Base-by-base conservation (phyloP, 2,329 filamentous ascomycete species). In the Trichoderma aggressivum region DNA sequence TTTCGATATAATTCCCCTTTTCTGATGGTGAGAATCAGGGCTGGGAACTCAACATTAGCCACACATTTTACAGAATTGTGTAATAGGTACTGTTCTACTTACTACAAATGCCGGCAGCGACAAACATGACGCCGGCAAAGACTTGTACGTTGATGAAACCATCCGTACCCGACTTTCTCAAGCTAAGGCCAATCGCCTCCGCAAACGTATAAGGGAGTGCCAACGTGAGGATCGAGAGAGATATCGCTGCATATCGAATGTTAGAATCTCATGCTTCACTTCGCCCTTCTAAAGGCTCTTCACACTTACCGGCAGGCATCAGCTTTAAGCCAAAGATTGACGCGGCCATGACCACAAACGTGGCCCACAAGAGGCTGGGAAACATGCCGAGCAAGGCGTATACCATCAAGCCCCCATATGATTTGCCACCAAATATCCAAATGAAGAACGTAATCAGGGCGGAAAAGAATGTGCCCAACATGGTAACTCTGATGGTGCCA, bases 191-290 rank as follows among this genome's bases (percentile, higher is more conserved):
- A 14, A 69, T 69, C 10, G 66, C 56, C n/a, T 69, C 66, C 1
- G 66, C 66, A 69, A 69, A 69, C 11, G 66, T 69, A 21, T 69
- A 69, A 1, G 66, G 66, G 30, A 69, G 21, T 10, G 66, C 39
- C 8, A 69, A 24, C 6, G 66, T 69, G 14, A 69, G 8, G 3
- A 60, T 43, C 5, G 66, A 69, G 28, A 69, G 66, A 26, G 66
- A 69, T n/a, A 69, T 61, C 14, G 43, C 66, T 69, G 1, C 3
- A 8, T 28, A 53, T 28, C 8, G 2, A 36, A 4, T 26, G 16
- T 69, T 34, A 60, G 39, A 6, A 16, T n/a, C 30, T 12, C 30
- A 1, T 43, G 11, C n/a, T 14, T 7, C n/a, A 12, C 3, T 28
- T 28, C 26, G 0, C 11, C 32, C 7, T 28, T 28, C 2, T n/a